phyloP scores from a whole-genome alignment of 495 filamentous ascomycete species.

The Lentithecium fluviatile region DNA sequence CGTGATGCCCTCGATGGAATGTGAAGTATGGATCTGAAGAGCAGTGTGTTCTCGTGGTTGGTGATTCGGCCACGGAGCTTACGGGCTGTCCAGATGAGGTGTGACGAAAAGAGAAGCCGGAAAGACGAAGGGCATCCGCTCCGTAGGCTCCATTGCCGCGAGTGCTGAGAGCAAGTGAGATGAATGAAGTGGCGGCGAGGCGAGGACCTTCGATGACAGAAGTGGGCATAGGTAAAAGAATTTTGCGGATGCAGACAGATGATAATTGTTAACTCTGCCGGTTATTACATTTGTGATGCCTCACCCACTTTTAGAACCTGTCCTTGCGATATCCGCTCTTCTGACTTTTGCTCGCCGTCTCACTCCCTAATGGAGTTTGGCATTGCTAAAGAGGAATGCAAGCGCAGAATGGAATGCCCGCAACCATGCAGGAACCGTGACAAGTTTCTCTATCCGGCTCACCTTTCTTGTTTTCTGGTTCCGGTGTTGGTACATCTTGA shows the following conservation, averaged over 20 bases:
- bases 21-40: too few species aligned
- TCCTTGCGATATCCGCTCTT: conserved; percentile 21
- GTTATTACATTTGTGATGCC: conserved; percentile 8
- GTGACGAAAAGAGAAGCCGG: too few species aligned
- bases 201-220: too few species aligned
- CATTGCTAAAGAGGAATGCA: conserved; percentile 10
- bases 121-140: too few species aligned
- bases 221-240: too few species aligned
- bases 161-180: too few species aligned
- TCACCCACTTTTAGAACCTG: conserved; percentile 12
- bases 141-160: too few species aligned
- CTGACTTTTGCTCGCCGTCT: neutral
- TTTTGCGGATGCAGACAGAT: neutral
- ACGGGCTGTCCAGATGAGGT: too few species aligned
- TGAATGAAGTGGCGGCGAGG: too few species aligned
- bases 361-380: conserved; percentile 22
- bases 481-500: neutral
- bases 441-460: conserved; percentile 21
- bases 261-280: conserved; percentile 1
- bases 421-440: conserved; percentile 9
- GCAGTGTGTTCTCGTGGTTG: too few species aligned
- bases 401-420: conserved; percentile 20
- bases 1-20: too few species aligned
- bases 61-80: too few species aligned
- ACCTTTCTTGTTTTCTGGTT: neutral